A percentile compares a stretch with the other conserved stretches of the same genome.
These are phyloP conservation scores for Xylariaceae sp. DNA, from an alignment of 2,329 filamentous ascomycete species.

Conservation along the genomic window DNA sequence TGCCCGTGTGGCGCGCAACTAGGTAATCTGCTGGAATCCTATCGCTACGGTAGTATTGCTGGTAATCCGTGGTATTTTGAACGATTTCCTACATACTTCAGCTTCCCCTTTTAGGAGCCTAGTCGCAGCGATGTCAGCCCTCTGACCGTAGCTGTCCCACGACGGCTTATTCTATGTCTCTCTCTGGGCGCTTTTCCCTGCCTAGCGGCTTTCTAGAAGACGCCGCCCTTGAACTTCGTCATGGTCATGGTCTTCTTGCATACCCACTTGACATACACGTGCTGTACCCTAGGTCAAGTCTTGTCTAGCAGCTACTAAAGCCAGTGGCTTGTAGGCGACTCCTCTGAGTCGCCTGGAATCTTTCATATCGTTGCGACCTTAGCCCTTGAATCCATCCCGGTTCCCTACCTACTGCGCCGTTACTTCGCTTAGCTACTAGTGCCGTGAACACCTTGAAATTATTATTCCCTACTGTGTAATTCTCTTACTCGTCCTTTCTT, in stretches of 20 bases:
- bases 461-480: conserved; percentile 10
- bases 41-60: conserved; percentile 23
- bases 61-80: conserved; percentile 21
- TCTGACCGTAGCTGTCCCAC: conserved; percentile 21
- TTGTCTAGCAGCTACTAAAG: conserved; percentile 6
- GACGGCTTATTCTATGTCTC: conserved; percentile 21
- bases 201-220: conserved; percentile 11
- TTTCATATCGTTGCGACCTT: conserved; percentile 26
- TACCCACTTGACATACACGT: conserved; percentile 25
- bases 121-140: conserved; percentile 24
- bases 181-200: conserved; percentile 28
- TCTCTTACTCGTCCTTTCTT: conserved; percentile 25
- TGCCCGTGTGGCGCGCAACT: conserved; percentile 10
- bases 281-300: conserved; percentile 17
- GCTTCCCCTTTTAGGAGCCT: conserved; percentile 27
- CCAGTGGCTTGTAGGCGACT: conserved; percentile 25
- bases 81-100: conserved; percentile 27
- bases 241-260: conserved; percentile 21
- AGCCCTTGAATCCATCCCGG: conserved; percentile 28
- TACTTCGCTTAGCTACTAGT: conserved; percentile 6
- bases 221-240: conserved; percentile 14
- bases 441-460: not conserved
- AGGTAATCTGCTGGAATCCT: conserved; percentile 11
- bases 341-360: conserved; percentile 22
- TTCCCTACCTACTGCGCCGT: conserved; percentile 22